Evolutionary conservation across 768 basidiomycete genomes (phyloP).

Genomic region (Mycena metata): DNA sequence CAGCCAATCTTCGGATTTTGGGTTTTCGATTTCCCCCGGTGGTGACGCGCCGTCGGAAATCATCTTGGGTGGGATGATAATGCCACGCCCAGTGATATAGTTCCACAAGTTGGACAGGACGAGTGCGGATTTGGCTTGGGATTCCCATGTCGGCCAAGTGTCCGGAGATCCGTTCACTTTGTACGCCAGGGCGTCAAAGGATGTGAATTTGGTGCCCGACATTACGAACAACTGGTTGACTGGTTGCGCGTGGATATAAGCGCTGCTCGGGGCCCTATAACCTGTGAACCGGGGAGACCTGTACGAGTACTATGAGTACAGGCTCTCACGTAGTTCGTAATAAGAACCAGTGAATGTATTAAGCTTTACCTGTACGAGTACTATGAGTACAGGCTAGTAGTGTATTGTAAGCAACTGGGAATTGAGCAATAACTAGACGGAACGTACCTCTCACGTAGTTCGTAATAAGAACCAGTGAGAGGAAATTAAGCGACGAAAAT

Average conservation of each 20-base stretch:
- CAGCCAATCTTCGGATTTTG: neutral
- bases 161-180: neutral
- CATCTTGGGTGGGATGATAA: neutral
- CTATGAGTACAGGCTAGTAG: no score
- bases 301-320: no score
- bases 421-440: no score
- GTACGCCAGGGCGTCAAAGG: constrained; percentile 2
- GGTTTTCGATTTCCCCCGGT: neutral
- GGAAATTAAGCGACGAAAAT: no score
- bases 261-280: constrained; percentile 6
- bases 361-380: no score
- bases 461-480: no score
- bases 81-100: constrained; percentile 2
- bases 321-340: no score
- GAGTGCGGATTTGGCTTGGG: constrained; percentile 3
- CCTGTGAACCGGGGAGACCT: no score
- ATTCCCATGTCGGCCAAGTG: constrained; percentile 15
- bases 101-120: constrained; percentile 2
- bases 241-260: constrained; percentile 14
- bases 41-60: neutral
- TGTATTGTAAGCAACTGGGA: no score
- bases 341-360: no score
- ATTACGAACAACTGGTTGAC: constrained; percentile 11
- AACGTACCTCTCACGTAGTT: no score
- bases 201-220: constrained; percentile 3